Base-by-base conservation (phyloP, 1,139 yeast genomes). In the Suhomyces bokatorum region DNA sequence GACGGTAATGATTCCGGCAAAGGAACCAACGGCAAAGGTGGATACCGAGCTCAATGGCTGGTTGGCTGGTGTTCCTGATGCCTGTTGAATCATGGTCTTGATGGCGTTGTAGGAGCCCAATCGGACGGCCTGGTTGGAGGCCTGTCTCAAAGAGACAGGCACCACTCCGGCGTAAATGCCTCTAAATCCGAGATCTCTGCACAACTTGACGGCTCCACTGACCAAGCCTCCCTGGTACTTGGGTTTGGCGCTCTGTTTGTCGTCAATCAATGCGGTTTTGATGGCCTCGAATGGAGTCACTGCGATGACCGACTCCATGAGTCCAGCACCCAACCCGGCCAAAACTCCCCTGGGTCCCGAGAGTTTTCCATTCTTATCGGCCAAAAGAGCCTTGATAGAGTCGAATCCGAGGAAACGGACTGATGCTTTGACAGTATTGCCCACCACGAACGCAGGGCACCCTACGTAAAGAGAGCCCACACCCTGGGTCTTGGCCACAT, bases 281-380 rank as follows among this genome's bases (percentile, higher is more conserved):
- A 93, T 88, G 32, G 97, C 96, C 66, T 93, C 99, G 49, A 91
- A 90, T 5, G 99, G 99, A 1, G 99, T 93, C 37, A 93, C 96
- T 0, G 98, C 99, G 35, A 90, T 75, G 27, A 90, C 85, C 45
- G 96, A 86, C 63, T 93, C 99, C 49, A 93, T 70, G 43, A 91
- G 78, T 30, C 99, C 99, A 2, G 99, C 99, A 35, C 98, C 98
- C 36, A 93, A 73, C 10, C 99, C 99, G 1, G 99, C 99, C 38
- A 91, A 47, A 4, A 90, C 95, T 49, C 98, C 98, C 56, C 96
- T 70, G 4, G 96, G 85, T 4, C 96, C 96, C 30, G 95, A 81
- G 43, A 93, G 72, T 60, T 87, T 86, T 8, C 99, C 99, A 52
- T 87, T 79, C 54, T 83, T 83, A 63, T 93, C 98, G 27, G 84